Evolutionary conservation across 148 eudicot species (phyloP), one percentile per base, ranked within the genome.

Genomic region (Camellia granthamiana): DNA sequence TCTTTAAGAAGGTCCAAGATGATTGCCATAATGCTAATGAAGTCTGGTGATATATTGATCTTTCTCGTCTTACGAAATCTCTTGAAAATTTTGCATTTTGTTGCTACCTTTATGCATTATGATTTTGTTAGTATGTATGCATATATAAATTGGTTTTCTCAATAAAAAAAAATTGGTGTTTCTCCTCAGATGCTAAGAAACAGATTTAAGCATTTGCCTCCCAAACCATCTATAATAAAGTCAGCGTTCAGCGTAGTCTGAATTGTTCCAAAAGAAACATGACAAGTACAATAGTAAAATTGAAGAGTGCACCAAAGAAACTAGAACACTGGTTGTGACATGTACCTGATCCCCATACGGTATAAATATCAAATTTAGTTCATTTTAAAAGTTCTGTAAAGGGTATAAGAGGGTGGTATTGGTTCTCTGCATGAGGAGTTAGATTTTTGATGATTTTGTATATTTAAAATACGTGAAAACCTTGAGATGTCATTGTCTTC

Each of bases 201-300:
- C 99, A 95, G 90, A 78, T 95, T 76, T 97, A 95, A 81, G 91
- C 90, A 80, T 95, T 93, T 86, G 99, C 99, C 76, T 84, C 99
- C 41, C 97, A 93, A 88, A 93, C 97, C 96, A 65, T 95, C 98
- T 11, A 88, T 93, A 14, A 63, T 95, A 74, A 94, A 92, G 52
- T 92, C 97, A 2, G 99, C 97, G 56, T 93, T 95, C 71, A 93
- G 91, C 84, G 90, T 92, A 58, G 94, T 95, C 38, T 95, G 88
- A 94, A 49, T 8, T 56, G 14, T 56, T 56, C 14, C 60, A 0
- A 56, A 10, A 5, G 13, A 56, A 56, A 56, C 0, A 56, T 56
- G 9, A 3, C 14, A 4, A 56, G 60, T 56, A 56, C 7, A 56
- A 56, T 56, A 7, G 60, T 23, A 23, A 23, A 23, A 0, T 23